These are phyloP conservation scores for Monosporascus sp. DNA, from an alignment of 2,329 filamentous ascomycete genomes.

Conservation along the genomic window DNA sequence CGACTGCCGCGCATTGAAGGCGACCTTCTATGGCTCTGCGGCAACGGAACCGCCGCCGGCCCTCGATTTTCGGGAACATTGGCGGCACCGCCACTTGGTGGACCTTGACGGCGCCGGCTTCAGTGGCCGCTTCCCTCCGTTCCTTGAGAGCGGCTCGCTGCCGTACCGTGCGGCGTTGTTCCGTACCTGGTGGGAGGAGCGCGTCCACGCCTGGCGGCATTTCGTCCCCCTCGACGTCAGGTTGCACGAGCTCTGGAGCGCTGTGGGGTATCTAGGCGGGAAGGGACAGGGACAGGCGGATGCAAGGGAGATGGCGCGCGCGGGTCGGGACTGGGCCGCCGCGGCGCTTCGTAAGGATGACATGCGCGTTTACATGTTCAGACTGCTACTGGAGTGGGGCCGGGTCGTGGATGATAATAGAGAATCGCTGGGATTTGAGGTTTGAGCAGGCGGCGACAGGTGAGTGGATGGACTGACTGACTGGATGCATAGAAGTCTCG, in stretches of 20 bases:
- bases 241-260: slow-evolving; percentile 20
- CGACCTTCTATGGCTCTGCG: slow-evolving; percentile 26
- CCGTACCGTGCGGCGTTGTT: slow-evolving; percentile 58
- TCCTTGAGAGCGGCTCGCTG: slow-evolving; percentile 45
- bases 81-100: slow-evolving; percentile 47
- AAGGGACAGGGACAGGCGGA: slow-evolving; percentile 15
- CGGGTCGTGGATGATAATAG: slow-evolving; percentile 34
- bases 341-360: slow-evolving; percentile 50
- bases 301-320: slow-evolving; percentile 46
- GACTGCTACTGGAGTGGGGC: slow-evolving; percentile 46
- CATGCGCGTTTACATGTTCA: slow-evolving; percentile 53
- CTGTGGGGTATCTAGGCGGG: slow-evolving; percentile 24
- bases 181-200: slow-evolving; percentile 59
- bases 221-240: slow-evolving; percentile 55
- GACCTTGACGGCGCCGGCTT: slow-evolving; percentile 55
- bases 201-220: slow-evolving; percentile 57
- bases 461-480: background rate
- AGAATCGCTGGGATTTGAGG: slow-evolving; percentile 28
- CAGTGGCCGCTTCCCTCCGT: slow-evolving; percentile 43
- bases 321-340: slow-evolving; percentile 50
- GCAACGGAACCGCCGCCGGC: slow-evolving; percentile 13
- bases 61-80: slow-evolving; percentile 30
- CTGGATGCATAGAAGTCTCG: background rate
- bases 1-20: slow-evolving; percentile 27
- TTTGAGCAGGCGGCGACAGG: background rate